A percentile compares a stretch with the other conserved stretches of the same genome.
Evolutionary conservation across 2,329 filamentous ascomycete genomes (phyloP).

Genomic region (Sclerotiophoma versabilis): DNA sequence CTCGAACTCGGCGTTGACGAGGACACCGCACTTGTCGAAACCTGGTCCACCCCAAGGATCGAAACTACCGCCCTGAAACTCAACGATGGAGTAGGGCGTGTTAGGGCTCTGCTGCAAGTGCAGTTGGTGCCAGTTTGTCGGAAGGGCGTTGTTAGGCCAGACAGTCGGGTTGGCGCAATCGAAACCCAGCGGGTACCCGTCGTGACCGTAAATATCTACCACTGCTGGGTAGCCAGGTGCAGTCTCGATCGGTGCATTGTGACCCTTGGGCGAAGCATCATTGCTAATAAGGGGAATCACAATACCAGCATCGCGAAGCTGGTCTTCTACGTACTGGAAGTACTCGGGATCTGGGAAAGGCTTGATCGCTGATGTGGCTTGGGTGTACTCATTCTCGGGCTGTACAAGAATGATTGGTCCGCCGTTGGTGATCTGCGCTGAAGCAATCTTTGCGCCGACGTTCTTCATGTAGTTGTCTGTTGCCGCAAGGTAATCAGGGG

Average conservation of each 20-base stretch:
- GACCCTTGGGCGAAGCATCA: conserved; percentile 63
- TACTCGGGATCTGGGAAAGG: conserved; percentile 72
- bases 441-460: conserved; percentile 71
- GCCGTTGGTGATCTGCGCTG: conserved; percentile 81
- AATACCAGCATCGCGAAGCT: conserved; percentile 71
- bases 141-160: conserved; percentile 66
- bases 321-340: conserved; percentile 73
- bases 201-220: conserved; percentile 72
- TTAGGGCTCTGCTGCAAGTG: conserved; percentile 68
- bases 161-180: conserved; percentile 66
- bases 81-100: conserved; percentile 70
- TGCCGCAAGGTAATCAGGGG: conserved; percentile 67
- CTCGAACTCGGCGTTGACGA: conserved; percentile 77
- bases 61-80: conserved; percentile 76
- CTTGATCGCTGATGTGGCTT: conserved; percentile 55
- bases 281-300: conserved; percentile 79
- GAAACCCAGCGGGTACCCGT: conserved; percentile 57
- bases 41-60: conserved; percentile 78
- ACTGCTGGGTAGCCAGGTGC: conserved; percentile 63
- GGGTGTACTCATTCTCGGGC: conserved; percentile 81
- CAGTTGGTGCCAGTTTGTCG: conserved; percentile 61
- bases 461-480: conserved; percentile 71
- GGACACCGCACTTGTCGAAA: conserved; percentile 69
- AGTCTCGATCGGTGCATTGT: conserved; percentile 57
- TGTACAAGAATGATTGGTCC: conserved; percentile 81